These are phyloP conservation scores for Geotrichum australiense DNA, from an alignment of 1,139 yeast genomes.

Conservation along the genomic window DNA sequence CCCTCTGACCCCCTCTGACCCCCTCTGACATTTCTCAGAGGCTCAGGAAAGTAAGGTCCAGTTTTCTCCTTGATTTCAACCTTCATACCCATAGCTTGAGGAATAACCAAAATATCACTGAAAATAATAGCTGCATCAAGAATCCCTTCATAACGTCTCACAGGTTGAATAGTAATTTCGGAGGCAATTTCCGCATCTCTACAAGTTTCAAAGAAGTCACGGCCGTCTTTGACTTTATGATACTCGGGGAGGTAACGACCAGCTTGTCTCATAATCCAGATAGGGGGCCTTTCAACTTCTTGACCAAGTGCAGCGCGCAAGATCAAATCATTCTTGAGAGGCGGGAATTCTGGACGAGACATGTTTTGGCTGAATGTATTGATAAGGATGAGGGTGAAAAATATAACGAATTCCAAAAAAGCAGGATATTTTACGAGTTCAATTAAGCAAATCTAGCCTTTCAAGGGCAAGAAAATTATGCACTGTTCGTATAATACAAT, in stretches of 20 bases:
- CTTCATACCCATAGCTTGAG: constrained; percentile 97
- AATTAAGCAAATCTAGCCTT: too few species aligned
- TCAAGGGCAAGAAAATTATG: too few species aligned
- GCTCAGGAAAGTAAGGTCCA: constrained; percentile 91
- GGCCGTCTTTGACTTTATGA: constrained; percentile 76
- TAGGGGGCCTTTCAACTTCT: constrained; percentile 90
- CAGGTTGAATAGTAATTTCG: constrained; percentile 91
- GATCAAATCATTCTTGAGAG: constrained; percentile 78
- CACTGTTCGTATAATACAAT: too few species aligned
- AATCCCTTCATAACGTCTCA: constrained; percentile 79
- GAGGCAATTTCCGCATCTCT: constrained; percentile 91
- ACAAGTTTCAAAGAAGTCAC: constrained; percentile 90
- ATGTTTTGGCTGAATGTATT: neutral
- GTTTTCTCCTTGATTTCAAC: constrained; percentile 91
- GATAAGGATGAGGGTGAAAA: neutral
- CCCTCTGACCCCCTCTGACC: too few species aligned
- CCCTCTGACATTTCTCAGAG: too few species aligned
- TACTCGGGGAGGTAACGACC: constrained; percentile 70
- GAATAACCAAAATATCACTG: constrained; percentile 90
- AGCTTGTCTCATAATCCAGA: constrained; percentile 96
- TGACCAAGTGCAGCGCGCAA: constrained; percentile 81
- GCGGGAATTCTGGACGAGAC: constrained; percentile 22
- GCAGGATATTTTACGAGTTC: neutral
- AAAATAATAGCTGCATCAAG: constrained; percentile 96
- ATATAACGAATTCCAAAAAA: neutral